Base-by-base conservation (phyloP, 164 flowering plant species). In the Liriodendron chinense region DNA sequence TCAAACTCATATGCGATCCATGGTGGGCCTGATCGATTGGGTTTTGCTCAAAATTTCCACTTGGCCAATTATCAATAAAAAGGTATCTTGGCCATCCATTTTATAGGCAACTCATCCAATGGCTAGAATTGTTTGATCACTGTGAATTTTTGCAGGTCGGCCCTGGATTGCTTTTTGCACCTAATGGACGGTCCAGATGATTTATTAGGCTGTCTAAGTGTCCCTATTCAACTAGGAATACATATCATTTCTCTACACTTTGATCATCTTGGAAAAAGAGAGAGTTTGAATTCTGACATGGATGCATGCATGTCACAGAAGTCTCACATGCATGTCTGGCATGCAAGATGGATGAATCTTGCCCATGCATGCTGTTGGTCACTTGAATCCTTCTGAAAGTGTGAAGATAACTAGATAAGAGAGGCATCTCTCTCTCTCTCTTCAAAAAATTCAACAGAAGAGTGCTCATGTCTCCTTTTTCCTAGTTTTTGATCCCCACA, bases 361-460 rank as follows among this genome's bases (percentile, higher is more conserved):
- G 59, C 12, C 59, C 59, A 53, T 53, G 59, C 59, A 53, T 53
- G 59, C 59, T 8, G 59, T 53, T 53, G 59, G 59, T 53, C 59
- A 53, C 59, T 53, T 53, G 18, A 53, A 53, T 14, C 18, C 59
- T 53, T 22, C 16, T 53, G 72, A 70, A 22, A 61, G 10, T 25
- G 68, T 47, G 62, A 24, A 57, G 68, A 26, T 23, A 10, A 53
- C 59, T 53, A 5, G 69, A 72, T 72, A 72, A 72, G 68, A 21
- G 67, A 43, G 68, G 43, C 48, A 47, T 67, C 56, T 67, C 24
- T 68, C 61, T 48, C 62, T 50, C 56, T 65, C 70, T 24, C 65
- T 65, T 14, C 56, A 26, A 69, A 75, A 72, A 72, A 71, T 59
- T 71, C 70, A 79, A 75, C 76, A 69, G 64, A 74, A 69, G 68